A percentile compares a stretch with the other conserved stretches of the same genome.
phyloP scores from a whole-genome alignment of 805 yeast species.

The Hanseniaspora lindneri region DNA sequence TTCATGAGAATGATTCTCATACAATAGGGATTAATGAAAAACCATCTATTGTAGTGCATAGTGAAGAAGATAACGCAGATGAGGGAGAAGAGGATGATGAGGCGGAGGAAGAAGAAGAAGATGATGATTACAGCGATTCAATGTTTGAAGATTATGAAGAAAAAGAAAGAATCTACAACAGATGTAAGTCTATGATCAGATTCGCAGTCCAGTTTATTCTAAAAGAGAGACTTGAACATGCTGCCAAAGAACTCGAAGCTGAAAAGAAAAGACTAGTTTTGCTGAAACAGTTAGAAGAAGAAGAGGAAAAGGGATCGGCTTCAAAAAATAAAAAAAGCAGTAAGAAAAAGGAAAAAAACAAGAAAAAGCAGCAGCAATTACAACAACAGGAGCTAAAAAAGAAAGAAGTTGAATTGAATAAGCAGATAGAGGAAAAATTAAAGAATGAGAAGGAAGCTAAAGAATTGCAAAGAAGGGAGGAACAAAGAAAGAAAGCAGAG shows the following conservation, averaged over 20 bases:
- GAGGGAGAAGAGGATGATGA: conserved; percentile 23
- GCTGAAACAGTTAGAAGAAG: conserved; percentile 61
- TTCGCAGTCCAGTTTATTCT: conserved; percentile 68
- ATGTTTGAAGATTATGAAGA: conserved; percentile 18
- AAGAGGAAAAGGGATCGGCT: conserved; percentile 48
- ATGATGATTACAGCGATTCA: conserved; percentile 22
- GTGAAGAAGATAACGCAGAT: background rate
- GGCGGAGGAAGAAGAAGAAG: conserved; percentile 21
- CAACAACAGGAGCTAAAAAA: conserved; percentile 30
- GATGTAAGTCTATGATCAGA: conserved; percentile 64
- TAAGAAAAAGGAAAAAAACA: conserved; percentile 60
- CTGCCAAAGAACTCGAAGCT: conserved; percentile 70
- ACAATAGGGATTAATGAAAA: no score
- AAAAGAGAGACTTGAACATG: conserved; percentile 58
- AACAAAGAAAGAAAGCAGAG: conserved; percentile 29
- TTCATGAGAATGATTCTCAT: background rate
- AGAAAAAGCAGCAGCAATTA: conserved; percentile 48
- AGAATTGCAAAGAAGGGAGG: conserved; percentile 37
- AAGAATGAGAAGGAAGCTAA: conserved; percentile 62
- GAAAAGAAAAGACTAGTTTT: conserved; percentile 55
- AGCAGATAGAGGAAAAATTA: conserved; percentile 30
- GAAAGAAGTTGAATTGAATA: conserved; percentile 41
- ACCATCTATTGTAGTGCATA: no score
- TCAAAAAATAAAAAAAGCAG: conserved; percentile 54
- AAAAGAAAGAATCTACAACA: conserved; percentile 53